A percentile compares a stretch with the other conserved stretches of the same genome.
phyloP scores from a whole-genome alignment of 129 eudicot genomes.

The Escallonia rubra region DNA sequence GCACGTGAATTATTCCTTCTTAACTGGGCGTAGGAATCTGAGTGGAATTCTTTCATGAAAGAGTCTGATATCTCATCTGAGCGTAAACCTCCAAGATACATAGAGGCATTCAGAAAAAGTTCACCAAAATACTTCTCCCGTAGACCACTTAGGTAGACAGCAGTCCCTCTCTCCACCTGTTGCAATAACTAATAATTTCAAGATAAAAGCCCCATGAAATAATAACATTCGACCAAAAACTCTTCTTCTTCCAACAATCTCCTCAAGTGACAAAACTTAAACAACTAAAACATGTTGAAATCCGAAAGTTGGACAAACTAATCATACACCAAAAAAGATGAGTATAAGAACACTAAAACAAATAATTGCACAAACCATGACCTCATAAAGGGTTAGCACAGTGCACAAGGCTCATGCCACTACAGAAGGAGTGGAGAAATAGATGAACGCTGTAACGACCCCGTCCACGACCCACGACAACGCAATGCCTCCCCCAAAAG shows the following conservation, averaged over 20 bases:
- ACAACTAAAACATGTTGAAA: too few relatives aligned
- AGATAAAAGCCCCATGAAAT: constrained; percentile 8
- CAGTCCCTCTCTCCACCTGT: constrained; percentile 91
- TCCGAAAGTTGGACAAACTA: too few relatives aligned
- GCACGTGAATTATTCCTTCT: constrained; percentile 27
- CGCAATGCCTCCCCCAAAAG: too few relatives aligned
- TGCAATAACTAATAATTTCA: constrained; percentile 13
- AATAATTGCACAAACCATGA: too few relatives aligned
- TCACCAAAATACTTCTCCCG: constrained; percentile 97
- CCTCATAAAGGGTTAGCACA: too few relatives aligned
- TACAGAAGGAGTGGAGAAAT: too few relatives aligned
- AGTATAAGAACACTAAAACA: too few relatives aligned
- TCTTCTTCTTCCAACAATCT: not conserved
- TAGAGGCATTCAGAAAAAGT: constrained; percentile 75
- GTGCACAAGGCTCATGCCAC: too few relatives aligned
- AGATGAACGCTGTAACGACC: too few relatives aligned
- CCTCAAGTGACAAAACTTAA: not conserved
- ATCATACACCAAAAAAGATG: too few relatives aligned
- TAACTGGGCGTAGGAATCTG: constrained; percentile 18
- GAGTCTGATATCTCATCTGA: constrained; percentile 23
- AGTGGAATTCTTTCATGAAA: constrained; percentile 14
- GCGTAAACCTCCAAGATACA: constrained; percentile 35
- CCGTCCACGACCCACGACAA: too few relatives aligned
- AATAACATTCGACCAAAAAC: not conserved
- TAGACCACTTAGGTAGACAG: constrained; percentile 81